phyloP scores from a whole-genome alignment of 768 basidiomycete species.

The Leccinum truebloodii region DNA sequence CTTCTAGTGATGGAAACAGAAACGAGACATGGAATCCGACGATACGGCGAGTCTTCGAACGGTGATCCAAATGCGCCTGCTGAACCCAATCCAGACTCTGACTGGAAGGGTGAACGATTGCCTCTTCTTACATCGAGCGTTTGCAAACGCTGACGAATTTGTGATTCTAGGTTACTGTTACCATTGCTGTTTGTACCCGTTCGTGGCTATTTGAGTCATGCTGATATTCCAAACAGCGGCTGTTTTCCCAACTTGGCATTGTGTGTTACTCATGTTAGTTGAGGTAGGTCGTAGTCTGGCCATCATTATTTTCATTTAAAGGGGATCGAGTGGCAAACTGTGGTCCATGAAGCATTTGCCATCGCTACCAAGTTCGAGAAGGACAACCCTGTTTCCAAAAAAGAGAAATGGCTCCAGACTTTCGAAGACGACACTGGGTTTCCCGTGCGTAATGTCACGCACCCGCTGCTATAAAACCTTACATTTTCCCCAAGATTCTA shows the following conservation, averaged over 20 bases:
- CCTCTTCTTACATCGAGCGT: no score
- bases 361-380: constrained; percentile 11
- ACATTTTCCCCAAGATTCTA: constrained; percentile 13
- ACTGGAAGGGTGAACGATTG: no score
- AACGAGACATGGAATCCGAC: constrained; percentile 67
- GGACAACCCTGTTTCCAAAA: not conserved
- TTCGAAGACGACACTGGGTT: constrained; percentile 12
- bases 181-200: no score
- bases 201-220: no score
- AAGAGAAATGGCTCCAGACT: constrained; percentile 12
- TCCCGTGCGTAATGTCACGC: constrained; percentile 12
- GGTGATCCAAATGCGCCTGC: constrained; percentile 21
- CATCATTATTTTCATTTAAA: not conserved
- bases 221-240: no score
- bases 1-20: constrained; percentile 59
- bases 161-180: no score
- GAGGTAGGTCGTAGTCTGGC: constrained; percentile 6
- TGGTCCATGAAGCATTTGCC: constrained; percentile 14
- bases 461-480: not conserved
- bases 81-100: no score
- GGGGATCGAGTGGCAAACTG: constrained; percentile 14
- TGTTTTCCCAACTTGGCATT: no score
- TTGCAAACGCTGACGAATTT: no score
- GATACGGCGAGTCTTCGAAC: constrained; percentile 84
- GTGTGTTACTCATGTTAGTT: no score